These are phyloP conservation scores for Paramecium pentaurelia DNA, from an alignment of 73 alveolate species.

Conservation along the genomic window DNA sequence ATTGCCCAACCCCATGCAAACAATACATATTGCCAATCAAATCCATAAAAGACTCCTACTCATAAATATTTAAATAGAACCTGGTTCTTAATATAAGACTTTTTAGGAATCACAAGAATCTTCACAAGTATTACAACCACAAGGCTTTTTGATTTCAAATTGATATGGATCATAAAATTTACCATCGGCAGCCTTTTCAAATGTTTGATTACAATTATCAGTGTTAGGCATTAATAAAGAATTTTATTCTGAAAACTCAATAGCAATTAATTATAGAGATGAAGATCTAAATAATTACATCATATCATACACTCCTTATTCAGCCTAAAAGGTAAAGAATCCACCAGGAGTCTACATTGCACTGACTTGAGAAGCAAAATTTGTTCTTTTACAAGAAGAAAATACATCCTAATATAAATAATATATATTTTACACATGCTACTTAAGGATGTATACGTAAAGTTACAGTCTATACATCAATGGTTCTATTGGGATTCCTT, in stretches of 20 bases:
- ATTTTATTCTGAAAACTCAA: conserved; percentile 33
- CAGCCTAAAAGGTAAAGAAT: conserved; percentile 65
- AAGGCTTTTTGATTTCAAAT: conserved; percentile 23
- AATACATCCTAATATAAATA: neutral
- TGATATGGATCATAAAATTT: neutral
- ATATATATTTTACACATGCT: conserved; percentile 36
- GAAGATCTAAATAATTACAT: neutral
- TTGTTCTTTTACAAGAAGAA: conserved; percentile 58
- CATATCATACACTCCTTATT: conserved; percentile 47
- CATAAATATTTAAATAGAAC: neutral
- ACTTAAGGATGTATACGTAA: conserved; percentile 56
- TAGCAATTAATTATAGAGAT: conserved; percentile 51
- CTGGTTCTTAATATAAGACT: neutral
- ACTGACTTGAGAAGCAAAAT: conserved; percentile 66
- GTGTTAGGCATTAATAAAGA: neutral
- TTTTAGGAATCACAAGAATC: conserved; percentile 37
- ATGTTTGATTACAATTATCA: conserved; percentile 38
- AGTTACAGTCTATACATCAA: conserved; percentile 47
- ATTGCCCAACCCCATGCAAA: conserved; percentile 44
- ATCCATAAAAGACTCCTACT: conserved; percentile 50
- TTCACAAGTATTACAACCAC: conserved; percentile 65
- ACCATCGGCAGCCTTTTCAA: neutral
- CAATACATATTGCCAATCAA: conserved; percentile 33
- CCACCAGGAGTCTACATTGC: conserved; percentile 71
- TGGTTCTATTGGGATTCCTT: conserved; percentile 32